phyloP scores from a whole-genome alignment of 495 filamentous ascomycete genomes.

The Penicillium pancosmium region DNA sequence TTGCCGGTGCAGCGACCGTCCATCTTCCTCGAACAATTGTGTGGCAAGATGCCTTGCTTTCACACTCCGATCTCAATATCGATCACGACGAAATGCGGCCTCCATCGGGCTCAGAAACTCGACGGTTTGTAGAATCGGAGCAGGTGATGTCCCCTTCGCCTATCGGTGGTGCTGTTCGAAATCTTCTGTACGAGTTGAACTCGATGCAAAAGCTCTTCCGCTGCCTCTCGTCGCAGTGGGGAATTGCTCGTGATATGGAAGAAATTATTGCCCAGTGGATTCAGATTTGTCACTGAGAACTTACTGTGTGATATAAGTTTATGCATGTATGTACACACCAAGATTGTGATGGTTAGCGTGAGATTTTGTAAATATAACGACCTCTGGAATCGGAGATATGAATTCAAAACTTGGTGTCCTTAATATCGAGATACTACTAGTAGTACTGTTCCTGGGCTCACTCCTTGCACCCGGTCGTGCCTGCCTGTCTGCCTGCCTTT shows the following conservation, averaged over 20 bases:
- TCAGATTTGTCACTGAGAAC: constrained; percentile 40
- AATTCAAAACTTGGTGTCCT: too few relatives aligned
- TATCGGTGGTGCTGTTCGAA: constrained; percentile 32
- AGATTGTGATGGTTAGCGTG: neutral
- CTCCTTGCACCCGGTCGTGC: too few relatives aligned
- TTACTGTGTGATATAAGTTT: too few relatives aligned
- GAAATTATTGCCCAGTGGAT: constrained; percentile 51
- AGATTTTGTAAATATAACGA: neutral
- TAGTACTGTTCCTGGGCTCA: too few relatives aligned
- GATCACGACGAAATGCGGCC: constrained; percentile 28
- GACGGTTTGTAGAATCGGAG: constrained; percentile 38
- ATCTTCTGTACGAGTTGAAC: constrained; percentile 53
- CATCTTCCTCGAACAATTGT: constrained; percentile 43
- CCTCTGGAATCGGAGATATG: too few relatives aligned
- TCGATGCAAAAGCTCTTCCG: constrained; percentile 54
- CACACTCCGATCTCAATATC: constrained; percentile 38
- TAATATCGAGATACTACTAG: too few relatives aligned
- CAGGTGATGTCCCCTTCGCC: constrained; percentile 20
- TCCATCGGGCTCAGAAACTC: constrained; percentile 37
- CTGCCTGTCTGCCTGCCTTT: too few relatives aligned
- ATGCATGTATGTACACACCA: too few relatives aligned
- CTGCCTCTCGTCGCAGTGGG: constrained; percentile 51
- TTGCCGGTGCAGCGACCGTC: constrained; percentile 40
- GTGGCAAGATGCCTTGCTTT: constrained; percentile 48
- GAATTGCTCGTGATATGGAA: constrained; percentile 54